These are phyloP conservation scores for Arthroderma uncinatum DNA, from an alignment of 2,329 filamentous ascomycete genomes.

Conservation along the genomic window DNA sequence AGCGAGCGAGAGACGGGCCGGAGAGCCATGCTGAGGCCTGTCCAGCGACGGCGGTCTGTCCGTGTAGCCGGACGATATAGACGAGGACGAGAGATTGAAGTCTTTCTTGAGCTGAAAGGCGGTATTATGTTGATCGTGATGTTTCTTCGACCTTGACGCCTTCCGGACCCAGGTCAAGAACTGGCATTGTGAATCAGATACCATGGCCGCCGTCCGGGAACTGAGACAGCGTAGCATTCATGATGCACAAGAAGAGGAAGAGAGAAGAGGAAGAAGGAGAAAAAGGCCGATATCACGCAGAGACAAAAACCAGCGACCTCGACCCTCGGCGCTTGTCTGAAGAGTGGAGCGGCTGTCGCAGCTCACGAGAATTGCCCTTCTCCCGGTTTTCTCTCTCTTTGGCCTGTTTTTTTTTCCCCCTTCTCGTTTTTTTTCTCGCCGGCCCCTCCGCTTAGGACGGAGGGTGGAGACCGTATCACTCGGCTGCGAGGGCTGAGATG, in stretches of 20 bases:
- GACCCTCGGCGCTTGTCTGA: constrained; percentile 1
- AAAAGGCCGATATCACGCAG: neutral
- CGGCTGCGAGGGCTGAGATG: neutral
- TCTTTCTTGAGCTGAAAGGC: neutral
- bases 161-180: neutral
- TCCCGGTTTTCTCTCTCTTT: neutral
- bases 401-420: neutral
- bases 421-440: neutral
- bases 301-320: neutral
- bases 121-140: neutral
- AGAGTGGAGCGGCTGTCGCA: neutral
- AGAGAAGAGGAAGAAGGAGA: neutral
- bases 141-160: neutral
- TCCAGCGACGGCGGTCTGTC: neutral
- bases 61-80: neutral
- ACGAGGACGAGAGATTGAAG: neutral
- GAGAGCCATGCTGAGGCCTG: neutral
- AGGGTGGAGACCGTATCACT: neutral
- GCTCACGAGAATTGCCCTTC: neutral
- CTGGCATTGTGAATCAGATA: neutral
- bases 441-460: neutral
- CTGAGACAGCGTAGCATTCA: neutral
- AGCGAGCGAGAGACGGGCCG: constrained; percentile 8
- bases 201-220: neutral
- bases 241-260: neutral